phyloP scores from a whole-genome alignment of 139 green algal genomes.

The Haematococcus lacustris region DNA sequence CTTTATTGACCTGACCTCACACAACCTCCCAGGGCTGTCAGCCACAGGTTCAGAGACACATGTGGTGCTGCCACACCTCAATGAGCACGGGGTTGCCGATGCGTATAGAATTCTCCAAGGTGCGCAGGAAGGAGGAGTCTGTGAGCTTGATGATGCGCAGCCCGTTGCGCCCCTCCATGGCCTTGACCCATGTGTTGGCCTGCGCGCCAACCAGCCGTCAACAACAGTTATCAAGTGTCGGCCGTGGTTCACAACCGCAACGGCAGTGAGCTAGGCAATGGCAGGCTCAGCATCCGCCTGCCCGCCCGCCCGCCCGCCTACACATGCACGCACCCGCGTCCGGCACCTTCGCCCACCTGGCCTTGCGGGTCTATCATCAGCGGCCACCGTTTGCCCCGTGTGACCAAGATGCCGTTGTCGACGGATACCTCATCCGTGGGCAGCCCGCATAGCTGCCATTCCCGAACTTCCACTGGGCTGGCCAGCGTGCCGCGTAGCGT shows the following conservation, averaged over 20 bases:
- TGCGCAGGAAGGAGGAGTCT: constrained; percentile 64
- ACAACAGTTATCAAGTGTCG: too few relatives aligned
- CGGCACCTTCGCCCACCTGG: too few relatives aligned
- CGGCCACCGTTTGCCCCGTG: constrained; percentile 68
- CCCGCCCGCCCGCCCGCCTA: too few relatives aligned
- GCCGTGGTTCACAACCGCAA: too few relatives aligned
- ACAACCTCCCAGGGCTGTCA: too few relatives aligned
- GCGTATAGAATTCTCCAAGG: constrained; percentile 70
- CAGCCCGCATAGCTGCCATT: constrained; percentile 75
- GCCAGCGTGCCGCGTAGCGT: constrained; percentile 54
- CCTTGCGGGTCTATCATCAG: constrained; percentile 84
- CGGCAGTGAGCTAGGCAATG: too few relatives aligned
- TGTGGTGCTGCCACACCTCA: too few relatives aligned
- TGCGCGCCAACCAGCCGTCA: constrained; percentile 37
- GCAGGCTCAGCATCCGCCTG: background rate
- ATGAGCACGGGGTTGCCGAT: constrained; percentile 41
- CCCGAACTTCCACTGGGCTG: constrained; percentile 63
- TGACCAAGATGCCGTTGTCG: constrained; percentile 79
- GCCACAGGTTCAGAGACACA: too few relatives aligned
- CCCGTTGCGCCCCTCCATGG: constrained; percentile 66
- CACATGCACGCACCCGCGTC: background rate
- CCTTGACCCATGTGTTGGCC: constrained; percentile 76
- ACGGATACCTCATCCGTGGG: constrained; percentile 69
- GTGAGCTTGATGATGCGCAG: constrained; percentile 67
- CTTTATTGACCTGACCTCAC: too few relatives aligned